phyloP scores from a whole-genome alignment of 2,329 filamentous ascomycete genomes.

The Sporothrix humicola region DNA sequence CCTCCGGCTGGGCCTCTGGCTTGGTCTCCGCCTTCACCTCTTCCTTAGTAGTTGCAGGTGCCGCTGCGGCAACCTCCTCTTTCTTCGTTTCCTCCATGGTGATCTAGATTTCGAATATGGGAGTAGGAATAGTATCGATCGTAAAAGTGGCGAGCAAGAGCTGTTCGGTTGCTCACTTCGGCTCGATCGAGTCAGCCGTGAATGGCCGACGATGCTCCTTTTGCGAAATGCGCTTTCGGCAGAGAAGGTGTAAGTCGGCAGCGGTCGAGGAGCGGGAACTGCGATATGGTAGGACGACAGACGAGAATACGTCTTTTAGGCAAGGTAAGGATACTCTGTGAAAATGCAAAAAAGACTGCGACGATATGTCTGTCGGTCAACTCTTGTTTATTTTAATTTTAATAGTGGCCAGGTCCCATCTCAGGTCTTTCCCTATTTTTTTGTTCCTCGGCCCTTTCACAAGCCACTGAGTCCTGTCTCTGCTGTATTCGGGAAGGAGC shows the following conservation, averaged over 20 bases:
- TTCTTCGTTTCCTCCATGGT: constrained; percentile 3
- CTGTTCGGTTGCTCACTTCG: background rate
- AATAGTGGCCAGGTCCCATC: constrained; percentile 1
- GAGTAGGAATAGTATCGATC: background rate
- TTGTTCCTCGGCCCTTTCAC: constrained; percentile 34
- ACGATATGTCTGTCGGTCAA: background rate
- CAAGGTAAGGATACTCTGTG: background rate
- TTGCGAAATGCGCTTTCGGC: constrained; percentile 11
- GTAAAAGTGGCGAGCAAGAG: background rate
- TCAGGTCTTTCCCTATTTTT: background rate
- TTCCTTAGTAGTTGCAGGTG: background rate
- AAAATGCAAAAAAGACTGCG: background rate
- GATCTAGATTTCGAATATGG: background rate
- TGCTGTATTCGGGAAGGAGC: constrained; percentile 27
- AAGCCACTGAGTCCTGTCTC: constrained; percentile 16
- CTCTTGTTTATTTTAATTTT: constrained; percentile 5
- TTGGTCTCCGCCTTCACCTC: background rate
- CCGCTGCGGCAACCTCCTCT: background rate
- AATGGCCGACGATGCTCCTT: background rate
- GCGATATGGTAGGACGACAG: background rate
- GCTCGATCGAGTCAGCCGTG: background rate
- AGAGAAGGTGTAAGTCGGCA: constrained; percentile 4
- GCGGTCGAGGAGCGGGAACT: background rate
- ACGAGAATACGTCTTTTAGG: background rate
- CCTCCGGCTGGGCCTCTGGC: background rate